Conservation (phyloP, 2,329 filamentous ascomycete species). For the Gnomoniopsis smithogilvyi region DNA sequence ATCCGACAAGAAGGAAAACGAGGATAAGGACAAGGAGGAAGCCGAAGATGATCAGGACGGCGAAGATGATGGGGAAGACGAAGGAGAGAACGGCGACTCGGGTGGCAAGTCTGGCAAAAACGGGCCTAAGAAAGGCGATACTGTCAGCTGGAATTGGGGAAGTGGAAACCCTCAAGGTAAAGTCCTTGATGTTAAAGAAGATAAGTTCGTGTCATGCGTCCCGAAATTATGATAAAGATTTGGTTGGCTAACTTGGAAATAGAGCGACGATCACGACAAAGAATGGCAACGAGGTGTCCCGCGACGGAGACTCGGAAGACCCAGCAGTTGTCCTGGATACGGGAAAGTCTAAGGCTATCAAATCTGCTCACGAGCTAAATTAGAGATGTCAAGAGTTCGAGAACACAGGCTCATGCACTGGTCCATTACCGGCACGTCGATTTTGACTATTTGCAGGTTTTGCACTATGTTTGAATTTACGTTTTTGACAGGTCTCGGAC, state of each 20-base stretch:
- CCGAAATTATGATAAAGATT: neutral
- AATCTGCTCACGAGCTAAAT: slow-evolving; percentile 38
- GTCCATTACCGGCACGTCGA: too few species aligned
- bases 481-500: too few species aligned
- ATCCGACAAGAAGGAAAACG: slow-evolving; percentile 4
- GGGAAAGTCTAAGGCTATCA: slow-evolving; percentile 40
- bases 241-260: neutral
- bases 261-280: slow-evolving; percentile 39
- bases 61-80: slow-evolving; percentile 17
- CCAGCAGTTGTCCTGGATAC: slow-evolving; percentile 41
- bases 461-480: too few species aligned
- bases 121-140: slow-evolving; percentile 31
- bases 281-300: slow-evolving; percentile 36
- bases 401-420: neutral
- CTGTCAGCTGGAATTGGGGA: slow-evolving; percentile 46
- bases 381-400: slow-evolving; percentile 4
- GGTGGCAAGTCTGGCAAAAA: slow-evolving; percentile 16
- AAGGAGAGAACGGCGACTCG: slow-evolving; percentile 11
- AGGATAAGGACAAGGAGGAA: slow-evolving; percentile 20
- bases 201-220: slow-evolving; percentile 34
- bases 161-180: slow-evolving; percentile 39
- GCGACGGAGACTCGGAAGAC: slow-evolving; percentile 37
- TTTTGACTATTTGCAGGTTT: too few species aligned
- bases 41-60: slow-evolving; percentile 16
- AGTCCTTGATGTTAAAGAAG: slow-evolving; percentile 40